These are phyloP conservation scores for Venturia nashicola DNA, from an alignment of 2,329 filamentous ascomycete genomes.

Conservation along the genomic window DNA sequence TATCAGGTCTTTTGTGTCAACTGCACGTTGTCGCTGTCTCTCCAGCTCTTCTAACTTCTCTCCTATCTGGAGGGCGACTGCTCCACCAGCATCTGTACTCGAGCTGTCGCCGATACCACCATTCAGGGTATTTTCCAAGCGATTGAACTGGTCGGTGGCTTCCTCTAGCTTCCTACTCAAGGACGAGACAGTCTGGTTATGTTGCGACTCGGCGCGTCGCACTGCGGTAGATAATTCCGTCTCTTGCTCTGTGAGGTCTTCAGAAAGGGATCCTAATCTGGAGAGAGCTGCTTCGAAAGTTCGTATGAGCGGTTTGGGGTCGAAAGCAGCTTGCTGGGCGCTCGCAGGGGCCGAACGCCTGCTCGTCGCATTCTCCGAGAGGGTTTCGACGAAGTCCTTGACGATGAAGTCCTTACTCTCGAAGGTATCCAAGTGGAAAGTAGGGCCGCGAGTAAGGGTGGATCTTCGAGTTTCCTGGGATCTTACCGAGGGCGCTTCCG, in stretches of 20 bases:
- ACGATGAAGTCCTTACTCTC: slow-evolving; percentile 75
- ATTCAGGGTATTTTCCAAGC: slow-evolving; percentile 73
- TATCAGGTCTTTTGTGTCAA: slow-evolving; percentile 90
- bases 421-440: slow-evolving; percentile 73
- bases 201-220: slow-evolving; percentile 73
- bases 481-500: background rate
- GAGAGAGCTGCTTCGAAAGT: slow-evolving; percentile 73
- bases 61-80: slow-evolving; percentile 87
- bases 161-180: slow-evolving; percentile 60
- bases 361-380: slow-evolving; percentile 74
- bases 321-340: slow-evolving; percentile 49
- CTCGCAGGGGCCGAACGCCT: slow-evolving; percentile 54
- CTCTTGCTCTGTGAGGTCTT: slow-evolving; percentile 79
- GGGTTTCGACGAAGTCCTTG: slow-evolving; percentile 88
- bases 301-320: slow-evolving; percentile 91
- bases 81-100: slow-evolving; percentile 53
- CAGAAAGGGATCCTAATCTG: slow-evolving; percentile 57
- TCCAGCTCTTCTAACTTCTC: slow-evolving; percentile 90
- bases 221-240: slow-evolving; percentile 86
- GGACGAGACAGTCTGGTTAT: slow-evolving; percentile 4
- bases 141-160: slow-evolving; percentile 84
- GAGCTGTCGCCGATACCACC: slow-evolving; percentile 23
- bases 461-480: background rate
- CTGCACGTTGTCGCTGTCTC: slow-evolving; percentile 74
- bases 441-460: slow-evolving; percentile 44